Evolutionary conservation across 192 early-diverging fungal species (phyloP).

Genomic region (Coemansia sp.): DNA sequence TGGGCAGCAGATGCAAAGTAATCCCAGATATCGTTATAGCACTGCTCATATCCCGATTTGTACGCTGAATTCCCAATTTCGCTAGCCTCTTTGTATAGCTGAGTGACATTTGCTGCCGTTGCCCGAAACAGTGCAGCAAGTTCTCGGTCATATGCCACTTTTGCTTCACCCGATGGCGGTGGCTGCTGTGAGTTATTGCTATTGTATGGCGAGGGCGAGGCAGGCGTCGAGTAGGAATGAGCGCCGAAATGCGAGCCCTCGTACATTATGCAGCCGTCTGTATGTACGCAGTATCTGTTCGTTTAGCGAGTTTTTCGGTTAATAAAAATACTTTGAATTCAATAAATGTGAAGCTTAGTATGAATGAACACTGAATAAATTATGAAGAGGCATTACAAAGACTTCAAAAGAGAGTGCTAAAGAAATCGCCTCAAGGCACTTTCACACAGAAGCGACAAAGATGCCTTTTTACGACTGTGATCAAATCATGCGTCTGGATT

Average conservation of each 20-base stretch:
- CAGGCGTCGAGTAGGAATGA: conserved; percentile 45
- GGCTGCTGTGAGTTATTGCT: background rate
- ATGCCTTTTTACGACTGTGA: too few relatives aligned
- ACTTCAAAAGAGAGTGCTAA: too few relatives aligned
- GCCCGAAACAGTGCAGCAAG: conserved; percentile 43
- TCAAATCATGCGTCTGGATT: too few relatives aligned
- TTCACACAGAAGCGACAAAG: too few relatives aligned
- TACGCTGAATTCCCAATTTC: conserved; percentile 41
- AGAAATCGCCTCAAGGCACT: too few relatives aligned
- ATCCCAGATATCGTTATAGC: conserved; percentile 47
- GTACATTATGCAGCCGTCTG: conserved; percentile 26
- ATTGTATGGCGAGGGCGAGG: conserved; percentile 32
- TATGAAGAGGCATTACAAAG: too few relatives aligned
- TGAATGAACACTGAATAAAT: background rate
- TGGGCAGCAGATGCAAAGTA: conserved; percentile 22
- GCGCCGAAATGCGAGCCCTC: conserved; percentile 17
- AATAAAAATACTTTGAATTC: background rate
- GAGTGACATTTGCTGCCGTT: conserved; percentile 50
- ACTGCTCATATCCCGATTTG: conserved; percentile 50
- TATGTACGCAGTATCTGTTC: background rate
- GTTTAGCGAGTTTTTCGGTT: too few relatives aligned
- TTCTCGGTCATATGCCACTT: conserved; percentile 34
- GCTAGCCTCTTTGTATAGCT: conserved; percentile 49
- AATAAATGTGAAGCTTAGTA: background rate
- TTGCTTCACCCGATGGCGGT: conserved; percentile 14